These are phyloP conservation scores for Rhynchosporium secalis DNA, from an alignment of 2,329 filamentous ascomycete genomes.

Conservation along the genomic window DNA sequence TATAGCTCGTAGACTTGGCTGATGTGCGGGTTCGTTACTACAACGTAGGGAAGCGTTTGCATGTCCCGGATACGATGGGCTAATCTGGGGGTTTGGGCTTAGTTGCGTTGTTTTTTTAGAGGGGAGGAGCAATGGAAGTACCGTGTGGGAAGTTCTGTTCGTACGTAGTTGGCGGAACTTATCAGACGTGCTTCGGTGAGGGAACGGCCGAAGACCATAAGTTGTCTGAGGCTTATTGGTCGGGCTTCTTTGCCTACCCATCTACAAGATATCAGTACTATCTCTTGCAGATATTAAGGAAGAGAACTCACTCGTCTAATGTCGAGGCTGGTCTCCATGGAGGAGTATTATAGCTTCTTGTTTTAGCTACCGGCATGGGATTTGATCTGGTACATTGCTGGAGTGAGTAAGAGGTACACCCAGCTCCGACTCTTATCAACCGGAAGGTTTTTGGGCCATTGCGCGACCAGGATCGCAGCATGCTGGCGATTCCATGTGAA, in stretches of 20 bases:
- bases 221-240: constrained; percentile 92
- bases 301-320: constrained; percentile 59
- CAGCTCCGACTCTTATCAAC: constrained; percentile 31
- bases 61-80: constrained; percentile 96
- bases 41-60: constrained; percentile 92
- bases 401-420: constrained; percentile 12
- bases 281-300: neutral
- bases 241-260: constrained; percentile 91
- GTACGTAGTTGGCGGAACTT: constrained; percentile 95
- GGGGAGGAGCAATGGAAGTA: constrained; percentile 43
- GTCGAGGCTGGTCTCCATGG: constrained; percentile 65
- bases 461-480: constrained; percentile 41
- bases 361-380: constrained; percentile 8
- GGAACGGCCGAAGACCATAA: constrained; percentile 95
- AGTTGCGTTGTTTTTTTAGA: neutral
- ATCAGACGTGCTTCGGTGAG: constrained; percentile 86
- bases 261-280: constrained; percentile 48
- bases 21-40: constrained; percentile 93
- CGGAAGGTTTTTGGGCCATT: constrained; percentile 36
- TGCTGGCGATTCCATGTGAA: constrained; percentile 40
- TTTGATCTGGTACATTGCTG: constrained; percentile 11
- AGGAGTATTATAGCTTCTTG: constrained; percentile 34
- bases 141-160: constrained; percentile 88
- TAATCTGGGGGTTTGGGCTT: constrained; percentile 54
- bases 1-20: constrained; percentile 96